phyloP scores from a whole-genome alignment of 805 yeast species.

The Teunomyces pallodes region DNA sequence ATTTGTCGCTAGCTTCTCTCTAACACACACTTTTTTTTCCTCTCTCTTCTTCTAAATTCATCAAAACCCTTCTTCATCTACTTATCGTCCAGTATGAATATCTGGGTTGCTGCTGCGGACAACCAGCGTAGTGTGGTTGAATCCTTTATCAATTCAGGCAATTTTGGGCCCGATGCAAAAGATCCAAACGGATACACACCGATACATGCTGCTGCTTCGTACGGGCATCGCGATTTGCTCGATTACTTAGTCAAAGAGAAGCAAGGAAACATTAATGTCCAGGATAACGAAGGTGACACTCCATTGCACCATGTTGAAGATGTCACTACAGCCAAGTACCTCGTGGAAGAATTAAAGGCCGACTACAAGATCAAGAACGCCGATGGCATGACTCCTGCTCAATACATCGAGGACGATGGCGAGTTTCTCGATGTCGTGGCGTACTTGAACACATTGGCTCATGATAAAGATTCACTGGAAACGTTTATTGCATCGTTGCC shows the following conservation, averaged over 20 bases:
- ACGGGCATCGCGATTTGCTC: slow-evolving; percentile 74
- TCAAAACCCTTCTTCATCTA: background rate
- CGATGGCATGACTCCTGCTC: slow-evolving; percentile 74
- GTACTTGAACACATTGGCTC: slow-evolving; percentile 51
- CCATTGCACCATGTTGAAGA: slow-evolving; percentile 92
- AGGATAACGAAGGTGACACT: slow-evolving; percentile 89
- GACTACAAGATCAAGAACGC: slow-evolving; percentile 60
- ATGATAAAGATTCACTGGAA: slow-evolving; percentile 19
- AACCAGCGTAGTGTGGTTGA: slow-evolving; percentile 62
- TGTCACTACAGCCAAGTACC: slow-evolving; percentile 55
- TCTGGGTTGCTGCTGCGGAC: slow-evolving; percentile 96
- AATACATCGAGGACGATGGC: slow-evolving; percentile 77
- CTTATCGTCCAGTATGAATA: slow-evolving; percentile 38
- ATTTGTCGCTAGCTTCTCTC: background rate
- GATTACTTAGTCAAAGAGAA: slow-evolving; percentile 45
- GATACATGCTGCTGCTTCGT: slow-evolving; percentile 95
- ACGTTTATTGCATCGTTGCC: slow-evolving; percentile 27
- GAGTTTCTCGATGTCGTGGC: slow-evolving; percentile 77
- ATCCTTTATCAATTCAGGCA: slow-evolving; percentile 47
- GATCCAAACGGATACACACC: slow-evolving; percentile 97
- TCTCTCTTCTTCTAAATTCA: background rate
- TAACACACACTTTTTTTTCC: background rate
- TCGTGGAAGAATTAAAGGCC: slow-evolving; percentile 69
- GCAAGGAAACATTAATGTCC: slow-evolving; percentile 80
- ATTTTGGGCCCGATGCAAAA: slow-evolving; percentile 62